Percentiles rank a stretch among this genome's conserved stretches.
These are phyloP conservation scores for Rutstroemia sydowiana DNA, from an alignment of 2,329 filamentous ascomycete species.

Conservation along the genomic window DNA sequence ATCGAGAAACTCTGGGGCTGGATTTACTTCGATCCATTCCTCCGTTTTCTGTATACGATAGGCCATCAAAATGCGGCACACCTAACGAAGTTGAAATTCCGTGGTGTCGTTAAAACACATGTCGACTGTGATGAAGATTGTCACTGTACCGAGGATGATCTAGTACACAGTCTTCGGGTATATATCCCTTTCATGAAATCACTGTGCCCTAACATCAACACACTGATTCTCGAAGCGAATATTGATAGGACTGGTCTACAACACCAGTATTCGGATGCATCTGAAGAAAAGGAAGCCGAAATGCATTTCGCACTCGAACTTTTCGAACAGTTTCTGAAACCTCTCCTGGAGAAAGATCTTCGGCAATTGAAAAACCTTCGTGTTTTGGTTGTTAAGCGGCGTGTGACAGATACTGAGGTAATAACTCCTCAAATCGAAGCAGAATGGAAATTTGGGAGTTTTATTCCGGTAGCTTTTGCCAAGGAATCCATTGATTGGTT, in stretches of 20 bases:
- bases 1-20: not conserved
- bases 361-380: not conserved
- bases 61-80: not conserved
- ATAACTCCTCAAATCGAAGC: too few species aligned
- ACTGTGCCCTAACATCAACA: not conserved
- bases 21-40: not conserved
- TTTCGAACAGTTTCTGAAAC: not conserved
- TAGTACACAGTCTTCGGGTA: not conserved
- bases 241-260: not conserved
- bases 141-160: not conserved
- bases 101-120: not conserved
- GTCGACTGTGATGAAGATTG: not conserved
- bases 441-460: too few species aligned
- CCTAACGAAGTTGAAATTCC: constrained; percentile 1
- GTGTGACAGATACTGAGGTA: not conserved
- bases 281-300: not conserved
- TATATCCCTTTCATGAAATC: not conserved
- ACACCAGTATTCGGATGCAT: not conserved
- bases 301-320: not conserved
- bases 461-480: too few species aligned
- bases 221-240: not conserved
- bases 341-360: not conserved
- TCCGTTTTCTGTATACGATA: not conserved
- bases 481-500: too few species aligned
- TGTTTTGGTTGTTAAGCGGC: not conserved